Evolutionary conservation across 2,329 filamentous ascomycete genomes (phyloP).

Genomic region (Colletotrichum sp.): DNA sequence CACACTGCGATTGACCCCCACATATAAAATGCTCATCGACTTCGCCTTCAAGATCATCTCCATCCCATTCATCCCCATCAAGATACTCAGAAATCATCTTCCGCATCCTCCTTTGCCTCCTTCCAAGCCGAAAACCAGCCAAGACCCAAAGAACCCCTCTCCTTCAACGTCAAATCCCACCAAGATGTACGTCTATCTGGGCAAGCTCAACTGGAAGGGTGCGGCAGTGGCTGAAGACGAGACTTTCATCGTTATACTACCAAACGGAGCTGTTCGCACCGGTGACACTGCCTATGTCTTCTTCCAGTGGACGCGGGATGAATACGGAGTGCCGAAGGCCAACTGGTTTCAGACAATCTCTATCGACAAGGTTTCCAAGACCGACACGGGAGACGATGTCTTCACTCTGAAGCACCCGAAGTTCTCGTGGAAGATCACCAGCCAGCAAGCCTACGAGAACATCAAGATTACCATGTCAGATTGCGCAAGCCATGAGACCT

Average conservation of each 20-base stretch:
- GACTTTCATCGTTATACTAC: neutral
- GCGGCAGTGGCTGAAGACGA: neutral
- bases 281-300: neutral
- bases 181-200: neutral
- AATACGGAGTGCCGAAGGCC: neutral
- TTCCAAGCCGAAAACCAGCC: neutral
- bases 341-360: neutral
- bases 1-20: neutral
- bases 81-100: neutral
- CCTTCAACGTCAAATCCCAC: neutral
- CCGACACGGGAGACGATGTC: neutral
- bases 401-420: neutral
- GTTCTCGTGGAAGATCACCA: neutral
- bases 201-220: neutral
- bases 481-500: neutral
- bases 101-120: neutral
- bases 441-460: neutral
- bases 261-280: neutral
- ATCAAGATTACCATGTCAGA: neutral
- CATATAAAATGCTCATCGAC: neutral
- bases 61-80: neutral
- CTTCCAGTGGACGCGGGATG: neutral
- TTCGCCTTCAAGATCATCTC: neutral
- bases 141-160: neutral
- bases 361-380: neutral